These are phyloP conservation scores for Ilyonectria sp. DNA, from an alignment of 2,329 filamentous ascomycete species.

Conservation along the genomic window DNA sequence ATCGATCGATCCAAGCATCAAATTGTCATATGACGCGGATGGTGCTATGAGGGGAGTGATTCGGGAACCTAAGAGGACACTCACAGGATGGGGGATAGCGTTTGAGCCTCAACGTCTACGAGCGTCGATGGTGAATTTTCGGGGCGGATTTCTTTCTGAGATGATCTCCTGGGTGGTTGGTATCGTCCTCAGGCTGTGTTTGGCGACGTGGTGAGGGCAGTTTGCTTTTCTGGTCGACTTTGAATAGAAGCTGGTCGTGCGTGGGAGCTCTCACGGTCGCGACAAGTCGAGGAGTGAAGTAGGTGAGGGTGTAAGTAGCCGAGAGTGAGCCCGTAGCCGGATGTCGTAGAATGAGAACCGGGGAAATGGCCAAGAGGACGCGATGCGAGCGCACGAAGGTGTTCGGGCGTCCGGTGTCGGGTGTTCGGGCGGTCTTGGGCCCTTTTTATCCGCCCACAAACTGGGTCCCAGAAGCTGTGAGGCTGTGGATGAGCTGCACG, in stretches of 20 bases:
- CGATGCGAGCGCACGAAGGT: not conserved
- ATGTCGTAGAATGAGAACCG: not conserved
- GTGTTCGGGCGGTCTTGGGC: not conserved
- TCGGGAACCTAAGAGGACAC: slow-evolving; percentile 29
- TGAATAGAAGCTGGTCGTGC: not conserved
- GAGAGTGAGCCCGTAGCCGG: not conserved
- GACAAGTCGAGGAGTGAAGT: not conserved
- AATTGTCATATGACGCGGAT: slow-evolving; percentile 45
- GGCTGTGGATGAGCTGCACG: not conserved
- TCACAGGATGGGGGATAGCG: slow-evolving; percentile 30
- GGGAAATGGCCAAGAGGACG: not conserved
- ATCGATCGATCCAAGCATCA: slow-evolving; percentile 53
- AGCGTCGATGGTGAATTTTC: no score
- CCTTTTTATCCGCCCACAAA: not conserved
- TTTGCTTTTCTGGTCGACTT: not conserved
- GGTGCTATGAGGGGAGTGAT: slow-evolving; percentile 21
- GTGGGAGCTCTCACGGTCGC: not conserved
- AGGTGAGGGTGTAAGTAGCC: not conserved
- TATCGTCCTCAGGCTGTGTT: not conserved
- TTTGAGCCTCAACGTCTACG: not conserved
- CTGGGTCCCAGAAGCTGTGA: not conserved
- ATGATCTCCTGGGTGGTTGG: not conserved
- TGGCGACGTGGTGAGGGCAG: not conserved
- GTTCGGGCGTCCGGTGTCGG: not conserved
- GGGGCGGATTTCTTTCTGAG: not conserved